phyloP scores from a whole-genome alignment of 257 asterid species.

The Datura wrightii region DNA sequence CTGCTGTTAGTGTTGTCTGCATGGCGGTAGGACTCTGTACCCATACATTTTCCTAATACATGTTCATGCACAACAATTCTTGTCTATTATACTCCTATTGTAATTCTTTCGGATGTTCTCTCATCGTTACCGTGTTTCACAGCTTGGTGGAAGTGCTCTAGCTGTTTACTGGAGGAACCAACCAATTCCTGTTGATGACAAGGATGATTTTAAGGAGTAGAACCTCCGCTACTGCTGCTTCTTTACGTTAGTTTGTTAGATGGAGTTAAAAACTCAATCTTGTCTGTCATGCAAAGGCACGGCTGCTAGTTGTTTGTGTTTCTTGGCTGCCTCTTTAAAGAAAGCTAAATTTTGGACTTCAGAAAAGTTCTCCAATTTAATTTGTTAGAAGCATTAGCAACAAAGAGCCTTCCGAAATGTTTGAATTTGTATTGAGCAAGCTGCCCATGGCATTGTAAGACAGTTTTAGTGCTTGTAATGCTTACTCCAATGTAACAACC shows the following conservation, averaged over 20 bases:
- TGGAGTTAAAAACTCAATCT: background rate
- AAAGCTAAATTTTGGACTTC: constrained; percentile 34
- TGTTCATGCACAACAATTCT: background rate
- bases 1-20: constrained; percentile 98
- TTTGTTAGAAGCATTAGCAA: background rate
- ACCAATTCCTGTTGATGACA: constrained; percentile 83
- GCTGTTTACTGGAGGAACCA: constrained; percentile 96
- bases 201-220: constrained; percentile 97
- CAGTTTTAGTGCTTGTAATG: constrained; percentile 16
- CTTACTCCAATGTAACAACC: background rate
- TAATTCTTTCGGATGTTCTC: constrained; percentile 25
- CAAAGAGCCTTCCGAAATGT: constrained; percentile 9
- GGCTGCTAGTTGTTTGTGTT: background rate
- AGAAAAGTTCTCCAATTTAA: constrained; percentile 1
- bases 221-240: constrained; percentile 11
- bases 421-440: background rate
- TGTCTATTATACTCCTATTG: background rate
- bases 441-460: background rate
- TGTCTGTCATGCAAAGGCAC: background rate
- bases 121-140: constrained; percentile 26
- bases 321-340: constrained; percentile 2
- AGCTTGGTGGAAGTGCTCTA: constrained; percentile 97
- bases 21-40: constrained; percentile 77
- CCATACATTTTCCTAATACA: background rate
- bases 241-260: background rate